These are phyloP conservation scores for Aureobasidium leucospermi DNA, from an alignment of 2,329 filamentous ascomycete species.

Conservation along the genomic window DNA sequence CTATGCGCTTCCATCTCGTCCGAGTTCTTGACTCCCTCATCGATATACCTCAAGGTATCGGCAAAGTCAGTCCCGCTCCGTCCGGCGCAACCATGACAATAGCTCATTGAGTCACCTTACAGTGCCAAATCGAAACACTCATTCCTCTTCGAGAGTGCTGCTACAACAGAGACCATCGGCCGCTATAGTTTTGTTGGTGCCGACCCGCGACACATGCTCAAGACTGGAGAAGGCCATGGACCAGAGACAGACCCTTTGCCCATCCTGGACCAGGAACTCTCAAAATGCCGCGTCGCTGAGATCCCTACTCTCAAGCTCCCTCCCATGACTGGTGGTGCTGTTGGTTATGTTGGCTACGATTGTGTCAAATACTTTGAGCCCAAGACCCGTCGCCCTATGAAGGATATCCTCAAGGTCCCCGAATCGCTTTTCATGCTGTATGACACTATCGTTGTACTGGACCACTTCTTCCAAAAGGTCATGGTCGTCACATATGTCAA, in stretches of 20 bases:
- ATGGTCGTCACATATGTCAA: conserved; percentile 89
- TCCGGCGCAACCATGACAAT: conserved; percentile 14
- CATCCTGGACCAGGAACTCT: conserved; percentile 71
- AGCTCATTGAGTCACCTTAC: conserved; percentile 8
- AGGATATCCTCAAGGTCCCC: conserved; percentile 81
- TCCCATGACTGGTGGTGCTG: conserved; percentile 81
- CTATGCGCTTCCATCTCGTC: conserved; percentile 79
- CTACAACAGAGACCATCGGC: conserved; percentile 82
- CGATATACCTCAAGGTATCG: conserved; percentile 87
- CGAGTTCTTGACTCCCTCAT: conserved; percentile 88
- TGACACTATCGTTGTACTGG: conserved; percentile 88
- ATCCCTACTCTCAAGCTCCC: conserved; percentile 78
- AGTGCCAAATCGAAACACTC: conserved; percentile 66
- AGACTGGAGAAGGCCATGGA: conserved; percentile 82
- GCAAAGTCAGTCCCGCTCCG: conserved; percentile 51
- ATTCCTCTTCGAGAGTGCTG: conserved; percentile 93
- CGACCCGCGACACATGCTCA: conserved; percentile 68
- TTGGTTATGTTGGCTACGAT: conserved; percentile 96
- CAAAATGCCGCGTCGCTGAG: conserved; percentile 68
- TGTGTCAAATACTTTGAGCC: conserved; percentile 98
- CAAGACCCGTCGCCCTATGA: conserved; percentile 75
- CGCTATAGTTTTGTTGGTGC: conserved; percentile 87
- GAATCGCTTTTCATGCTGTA: conserved; percentile 97
- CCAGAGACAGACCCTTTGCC: conserved; percentile 78
- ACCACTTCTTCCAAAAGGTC: conserved; percentile 87